phyloP scores from a whole-genome alignment of 345 rosid genomes.

The Jatropha curcas region DNA sequence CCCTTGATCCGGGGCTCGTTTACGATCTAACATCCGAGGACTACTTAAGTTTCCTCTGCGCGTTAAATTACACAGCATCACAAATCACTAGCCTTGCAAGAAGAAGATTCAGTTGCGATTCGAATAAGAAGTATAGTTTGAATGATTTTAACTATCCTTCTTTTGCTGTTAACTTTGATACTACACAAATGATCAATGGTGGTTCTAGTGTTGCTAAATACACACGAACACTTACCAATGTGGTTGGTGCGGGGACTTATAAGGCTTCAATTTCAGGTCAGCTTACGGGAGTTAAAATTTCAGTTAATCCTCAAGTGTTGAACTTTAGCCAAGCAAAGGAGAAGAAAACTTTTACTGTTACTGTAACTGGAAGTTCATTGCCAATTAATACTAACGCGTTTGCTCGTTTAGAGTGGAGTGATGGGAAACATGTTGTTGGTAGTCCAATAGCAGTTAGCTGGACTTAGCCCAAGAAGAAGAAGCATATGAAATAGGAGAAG shows the following conservation, averaged over 20 bases:
- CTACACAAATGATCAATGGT: background rate
- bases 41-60: slow-evolving; percentile 33
- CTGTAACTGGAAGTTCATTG: slow-evolving; percentile 52
- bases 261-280: slow-evolving; percentile 45
- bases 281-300: slow-evolving; percentile 46
- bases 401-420: slow-evolving; percentile 32
- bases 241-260: slow-evolving; percentile 38
- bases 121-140: slow-evolving; percentile 18
- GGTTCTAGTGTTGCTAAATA: slow-evolving; percentile 40
- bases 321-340: slow-evolving; percentile 54
- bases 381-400: slow-evolving; percentile 35
- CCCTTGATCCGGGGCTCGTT: slow-evolving; percentile 31
- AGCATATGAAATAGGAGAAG: background rate
- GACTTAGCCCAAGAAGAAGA: slow-evolving; percentile 33
- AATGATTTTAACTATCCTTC: slow-evolving; percentile 34
- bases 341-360: slow-evolving; percentile 69
- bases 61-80: slow-evolving; percentile 26
- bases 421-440: slow-evolving; percentile 29
- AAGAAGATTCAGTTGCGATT: slow-evolving; percentile 20
- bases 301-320: slow-evolving; percentile 62
- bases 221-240: slow-evolving; percentile 38
- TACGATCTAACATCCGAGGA: slow-evolving; percentile 29
- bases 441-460: slow-evolving; percentile 53
- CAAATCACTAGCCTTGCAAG: slow-evolving; percentile 26
- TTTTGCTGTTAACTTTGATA: slow-evolving; percentile 26